Evolutionary conservation across 164 flowering plant species (phyloP), one percentile per base, ranked within the genome.

Genomic region (Protea cynaroides): DNA sequence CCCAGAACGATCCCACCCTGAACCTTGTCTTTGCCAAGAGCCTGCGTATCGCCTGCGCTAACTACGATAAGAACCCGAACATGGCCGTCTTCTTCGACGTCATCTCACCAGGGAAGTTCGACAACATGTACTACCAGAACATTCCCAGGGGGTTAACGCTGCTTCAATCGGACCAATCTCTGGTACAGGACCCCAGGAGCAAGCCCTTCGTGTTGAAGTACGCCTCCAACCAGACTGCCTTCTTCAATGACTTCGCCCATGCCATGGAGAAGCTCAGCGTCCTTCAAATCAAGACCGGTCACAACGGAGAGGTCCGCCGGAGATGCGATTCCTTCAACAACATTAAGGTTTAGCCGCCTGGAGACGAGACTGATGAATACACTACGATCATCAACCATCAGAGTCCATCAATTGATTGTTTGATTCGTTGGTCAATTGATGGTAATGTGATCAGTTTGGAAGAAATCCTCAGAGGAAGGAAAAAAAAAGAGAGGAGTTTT

Each of bases 191-290:
- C 56, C 46, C 72, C 0, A 71, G 87, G 61, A 88, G 92, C 8
- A 83, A 65, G 79, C 81, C 79, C 0, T 68, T 56, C 54, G 96
- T 81, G 34, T 76, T 81, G 40, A 56, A 73, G 17, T 88, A 78
- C 49, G 96, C 88, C 0, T 65, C 72, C 1, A 69, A 88, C 59
- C 76, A 85, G 66, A 62, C 72, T 1, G 78, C 76, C 0, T 88
- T 86, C 64, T 88, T 85, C 59, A n/a, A 65, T 14, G 87, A 62
- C 2, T 88, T 88, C 65, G 77, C 75, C 1, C 58, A 43, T 7
- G 92, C 88, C 0, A 88, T 88, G 84, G 82, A 77, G 80, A 88
- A 86, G 81, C 69, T 82, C 0, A 79, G 87, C 54, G 56, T 76
- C 11, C 44, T 37, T n/a, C 60, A 65, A 0, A 71, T 84, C 12